Conservation (phyloP, 2,329 filamentous ascomycete genomes). For the Didymella lethalis region DNA sequence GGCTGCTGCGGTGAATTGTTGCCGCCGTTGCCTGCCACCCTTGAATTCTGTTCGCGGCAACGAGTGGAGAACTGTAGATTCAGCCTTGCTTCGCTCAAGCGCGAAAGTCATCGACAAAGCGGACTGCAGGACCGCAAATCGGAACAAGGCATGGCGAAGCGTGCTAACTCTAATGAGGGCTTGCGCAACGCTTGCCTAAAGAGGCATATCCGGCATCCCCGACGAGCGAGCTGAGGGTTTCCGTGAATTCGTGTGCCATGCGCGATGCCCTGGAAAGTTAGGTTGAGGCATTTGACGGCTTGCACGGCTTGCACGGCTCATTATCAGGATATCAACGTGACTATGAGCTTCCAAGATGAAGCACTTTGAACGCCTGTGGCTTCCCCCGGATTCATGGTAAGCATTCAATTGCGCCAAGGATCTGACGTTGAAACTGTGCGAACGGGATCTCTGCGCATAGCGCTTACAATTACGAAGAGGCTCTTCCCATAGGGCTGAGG, state of each 20-base stretch:
- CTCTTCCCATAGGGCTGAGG: slow-evolving; percentile 31
- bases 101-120: slow-evolving; percentile 16
- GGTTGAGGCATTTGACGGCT: slow-evolving; percentile 12
- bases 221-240: slow-evolving; percentile 17
- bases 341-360: neutral
- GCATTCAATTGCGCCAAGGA: slow-evolving; percentile 37
- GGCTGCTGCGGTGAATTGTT: slow-evolving; percentile 7
- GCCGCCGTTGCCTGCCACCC: neutral
- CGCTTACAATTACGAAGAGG: slow-evolving; percentile 37
- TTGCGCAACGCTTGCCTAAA: slow-evolving; percentile 27
- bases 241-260: slow-evolving; percentile 20
- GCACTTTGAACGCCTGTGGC: slow-evolving; percentile 3
- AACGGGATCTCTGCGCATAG: slow-evolving; percentile 36
- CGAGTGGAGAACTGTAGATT: slow-evolving; percentile 15
- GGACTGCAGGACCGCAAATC: slow-evolving; percentile 17
- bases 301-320: slow-evolving; percentile 5
- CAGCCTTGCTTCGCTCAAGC: slow-evolving; percentile 21
- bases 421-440: slow-evolving; percentile 26
- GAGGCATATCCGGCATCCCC: slow-evolving; percentile 17
- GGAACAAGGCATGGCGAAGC: slow-evolving; percentile 14
- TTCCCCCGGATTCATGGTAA: slow-evolving; percentile 23
- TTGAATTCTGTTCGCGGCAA: neutral
- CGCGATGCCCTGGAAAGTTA: slow-evolving; percentile 23
- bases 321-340: neutral
- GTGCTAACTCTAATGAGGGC: slow-evolving; percentile 18